Conservation (phyloP, 768 basidiomycete species). For the Scleroderma citrinum region DNA sequence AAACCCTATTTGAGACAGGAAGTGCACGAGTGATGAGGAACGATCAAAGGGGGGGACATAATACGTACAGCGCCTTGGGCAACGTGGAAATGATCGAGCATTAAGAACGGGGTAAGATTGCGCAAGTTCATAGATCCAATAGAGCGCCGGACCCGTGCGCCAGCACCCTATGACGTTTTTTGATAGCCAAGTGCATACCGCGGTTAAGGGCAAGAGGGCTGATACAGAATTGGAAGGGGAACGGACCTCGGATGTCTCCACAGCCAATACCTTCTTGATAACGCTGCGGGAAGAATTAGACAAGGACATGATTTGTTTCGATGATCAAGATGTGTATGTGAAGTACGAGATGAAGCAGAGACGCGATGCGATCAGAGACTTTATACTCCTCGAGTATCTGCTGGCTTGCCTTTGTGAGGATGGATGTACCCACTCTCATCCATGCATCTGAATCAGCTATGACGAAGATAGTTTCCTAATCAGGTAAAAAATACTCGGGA, state of each 20-base stretch:
- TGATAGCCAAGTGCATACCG: not conserved
- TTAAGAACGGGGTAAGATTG: conserved; percentile 86
- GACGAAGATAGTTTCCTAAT: not conserved
- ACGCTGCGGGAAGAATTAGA: conserved; percentile 55
- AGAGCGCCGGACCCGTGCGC: conserved; percentile 77
- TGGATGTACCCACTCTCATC: no score
- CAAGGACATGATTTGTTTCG: conserved; percentile 17
- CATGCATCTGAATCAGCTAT: not conserved
- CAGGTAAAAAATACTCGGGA: not conserved
- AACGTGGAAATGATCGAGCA: conserved; percentile 82
- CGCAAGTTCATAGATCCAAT: conserved; percentile 72
- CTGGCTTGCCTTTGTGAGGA: no score
- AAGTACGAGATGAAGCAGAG: no score
- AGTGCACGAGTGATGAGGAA: not conserved
- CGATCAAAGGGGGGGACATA: not conserved
- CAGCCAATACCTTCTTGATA: conserved; percentile 68
- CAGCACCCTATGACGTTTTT: conserved; percentile 58
- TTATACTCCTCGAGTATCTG: no score
- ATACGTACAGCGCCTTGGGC: conserved; percentile 58
- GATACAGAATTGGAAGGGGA: not conserved
- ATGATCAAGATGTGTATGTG: not conserved
- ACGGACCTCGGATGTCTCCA: conserved; percentile 65
- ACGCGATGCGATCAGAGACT: no score
- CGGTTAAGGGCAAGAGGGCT: not conserved
- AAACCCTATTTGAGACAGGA: conserved; percentile 53